These are phyloP conservation scores for Xanthoconium separans DNA, from an alignment of 1,284 basidiomycete genomes.

Conservation along the genomic window DNA sequence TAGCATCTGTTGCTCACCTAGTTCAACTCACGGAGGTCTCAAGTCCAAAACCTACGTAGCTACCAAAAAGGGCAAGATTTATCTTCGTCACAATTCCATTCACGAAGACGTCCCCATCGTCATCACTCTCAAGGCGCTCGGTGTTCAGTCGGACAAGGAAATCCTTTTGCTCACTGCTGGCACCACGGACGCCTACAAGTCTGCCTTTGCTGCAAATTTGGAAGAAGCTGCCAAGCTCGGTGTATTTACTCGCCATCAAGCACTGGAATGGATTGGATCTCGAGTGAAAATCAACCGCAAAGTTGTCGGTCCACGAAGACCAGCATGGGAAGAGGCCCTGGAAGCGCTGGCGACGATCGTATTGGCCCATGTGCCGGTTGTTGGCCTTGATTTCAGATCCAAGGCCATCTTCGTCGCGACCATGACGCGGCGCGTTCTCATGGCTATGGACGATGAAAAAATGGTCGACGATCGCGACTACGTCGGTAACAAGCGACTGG, in stretches of 20 bases:
- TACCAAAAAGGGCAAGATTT: slow-evolving; percentile 93
- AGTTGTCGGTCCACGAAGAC: slow-evolving; percentile 77
- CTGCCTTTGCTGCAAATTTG: slow-evolving; percentile 87
- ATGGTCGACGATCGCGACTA: slow-evolving; percentile 99
- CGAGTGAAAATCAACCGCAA: slow-evolving; percentile 88
- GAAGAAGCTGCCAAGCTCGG: slow-evolving; percentile 91
- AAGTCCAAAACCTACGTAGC: slow-evolving; percentile 99
- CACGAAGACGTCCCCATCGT: slow-evolving; percentile 97
- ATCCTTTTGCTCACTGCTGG: slow-evolving; percentile 95
- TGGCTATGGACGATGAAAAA: slow-evolving; percentile 95
- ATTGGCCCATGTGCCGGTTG: slow-evolving; percentile 94
- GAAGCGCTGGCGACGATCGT: slow-evolving; percentile 98
- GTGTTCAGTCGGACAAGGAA: slow-evolving; percentile 97
- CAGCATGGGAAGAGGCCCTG: slow-evolving; percentile 91
- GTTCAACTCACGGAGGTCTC: slow-evolving; percentile 94
- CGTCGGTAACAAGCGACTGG: slow-evolving; percentile 98
- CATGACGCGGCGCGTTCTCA: slow-evolving; percentile 95
- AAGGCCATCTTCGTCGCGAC: slow-evolving; percentile 98
- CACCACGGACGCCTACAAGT: slow-evolving; percentile 87
- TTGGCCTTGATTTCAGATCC: slow-evolving; percentile 86
- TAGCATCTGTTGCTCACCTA: slow-evolving; percentile 31
- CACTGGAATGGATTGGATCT: slow-evolving; percentile 93
- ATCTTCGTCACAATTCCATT: slow-evolving; percentile 97
- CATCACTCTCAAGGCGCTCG: slow-evolving; percentile 94
- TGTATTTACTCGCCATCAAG: slow-evolving; percentile 93